phyloP scores from a whole-genome alignment of 2,329 filamentous ascomycete genomes.

The Tympanopsis confertula region DNA sequence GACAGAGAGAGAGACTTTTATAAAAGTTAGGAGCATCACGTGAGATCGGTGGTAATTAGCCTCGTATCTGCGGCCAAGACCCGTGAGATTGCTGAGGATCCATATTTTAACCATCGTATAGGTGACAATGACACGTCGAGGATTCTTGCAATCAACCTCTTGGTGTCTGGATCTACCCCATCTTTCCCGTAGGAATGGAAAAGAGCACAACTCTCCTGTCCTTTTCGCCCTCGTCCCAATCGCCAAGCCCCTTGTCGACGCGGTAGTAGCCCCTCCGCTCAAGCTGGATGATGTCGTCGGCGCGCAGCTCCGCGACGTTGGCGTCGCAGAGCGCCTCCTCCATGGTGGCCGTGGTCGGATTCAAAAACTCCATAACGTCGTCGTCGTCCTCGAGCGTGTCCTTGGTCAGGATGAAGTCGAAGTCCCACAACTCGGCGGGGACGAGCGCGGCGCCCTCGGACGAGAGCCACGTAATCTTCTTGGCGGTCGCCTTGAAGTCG shows the following conservation, averaged over 20 bases:
- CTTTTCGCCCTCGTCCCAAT: background rate
- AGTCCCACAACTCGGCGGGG: constrained; percentile 79
- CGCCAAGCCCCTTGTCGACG: constrained; percentile 42
- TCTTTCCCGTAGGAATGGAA: background rate
- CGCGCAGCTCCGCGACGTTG: constrained; percentile 67
- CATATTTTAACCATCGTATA: too few relatives aligned
- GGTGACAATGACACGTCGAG: too few relatives aligned
- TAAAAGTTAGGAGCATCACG: too few relatives aligned
- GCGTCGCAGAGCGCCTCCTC: constrained; percentile 69
- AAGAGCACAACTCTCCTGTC: background rate
- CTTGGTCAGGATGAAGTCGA: constrained; percentile 90
- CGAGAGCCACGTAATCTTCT: constrained; percentile 92
- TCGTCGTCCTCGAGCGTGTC: constrained; percentile 88
- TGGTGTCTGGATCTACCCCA: too few relatives aligned
- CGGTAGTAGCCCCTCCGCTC: constrained; percentile 89
- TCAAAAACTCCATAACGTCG: constrained; percentile 72
- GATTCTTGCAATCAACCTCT: too few relatives aligned
- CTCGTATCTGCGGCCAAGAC: too few relatives aligned
- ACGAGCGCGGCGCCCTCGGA: constrained; percentile 65
- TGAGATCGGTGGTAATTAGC: too few relatives aligned
- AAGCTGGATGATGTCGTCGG: constrained; percentile 86
- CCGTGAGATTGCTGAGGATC: too few relatives aligned
- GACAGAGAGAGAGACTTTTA: too few relatives aligned
- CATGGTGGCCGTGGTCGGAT: constrained; percentile 61
- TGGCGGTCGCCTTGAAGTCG: constrained; percentile 88